A percentile compares a stretch with the other conserved stretches of the same genome.
These are phyloP conservation scores for Mariannaea sp. DNA, from an alignment of 2,329 filamentous ascomycete genomes.

Conservation along the genomic window DNA sequence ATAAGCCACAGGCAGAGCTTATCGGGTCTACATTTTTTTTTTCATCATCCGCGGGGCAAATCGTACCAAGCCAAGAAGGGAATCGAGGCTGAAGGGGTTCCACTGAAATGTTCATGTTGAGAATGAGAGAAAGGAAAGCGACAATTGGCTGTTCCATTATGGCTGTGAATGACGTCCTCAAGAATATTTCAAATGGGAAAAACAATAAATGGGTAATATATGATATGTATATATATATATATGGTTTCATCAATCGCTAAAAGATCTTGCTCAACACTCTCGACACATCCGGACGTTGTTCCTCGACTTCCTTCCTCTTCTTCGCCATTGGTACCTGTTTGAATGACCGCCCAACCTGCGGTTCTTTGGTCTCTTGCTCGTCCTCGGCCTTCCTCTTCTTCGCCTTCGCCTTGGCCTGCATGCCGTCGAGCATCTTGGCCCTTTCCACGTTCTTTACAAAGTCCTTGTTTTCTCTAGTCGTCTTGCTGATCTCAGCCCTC, in stretches of 20 bases:
- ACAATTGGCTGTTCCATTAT: no score
- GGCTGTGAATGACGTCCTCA: no score
- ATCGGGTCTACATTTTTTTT: constrained; percentile 37
- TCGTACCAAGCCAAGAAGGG: constrained; percentile 20
- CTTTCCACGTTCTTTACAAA: constrained; percentile 80
- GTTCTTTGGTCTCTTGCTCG: constrained; percentile 29
- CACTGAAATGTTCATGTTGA: constrained; percentile 21
- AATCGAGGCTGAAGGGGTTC: constrained; percentile 9
- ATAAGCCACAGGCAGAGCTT: constrained; percentile 42
- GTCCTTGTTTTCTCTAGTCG: constrained; percentile 78
- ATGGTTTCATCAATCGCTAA: no score
- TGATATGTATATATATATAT: no score
- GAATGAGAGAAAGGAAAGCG: background rate
- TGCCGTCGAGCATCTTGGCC: constrained; percentile 78
- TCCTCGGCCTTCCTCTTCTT: constrained; percentile 45
- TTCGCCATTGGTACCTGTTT: constrained; percentile 66
- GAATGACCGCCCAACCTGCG: constrained; percentile 55
- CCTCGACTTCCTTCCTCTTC: constrained; percentile 50
- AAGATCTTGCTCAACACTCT: constrained; percentile 70
- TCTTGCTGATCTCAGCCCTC: constrained; percentile 76
- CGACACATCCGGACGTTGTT: constrained; percentile 61
- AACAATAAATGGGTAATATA: background rate
- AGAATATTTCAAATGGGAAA: no score
- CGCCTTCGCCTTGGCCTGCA: constrained; percentile 61
- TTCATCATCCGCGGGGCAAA: constrained; percentile 32